Evolutionary conservation across 129 eudicot genomes (phyloP).

Genomic region (Smallanthus sonchifolius): DNA sequence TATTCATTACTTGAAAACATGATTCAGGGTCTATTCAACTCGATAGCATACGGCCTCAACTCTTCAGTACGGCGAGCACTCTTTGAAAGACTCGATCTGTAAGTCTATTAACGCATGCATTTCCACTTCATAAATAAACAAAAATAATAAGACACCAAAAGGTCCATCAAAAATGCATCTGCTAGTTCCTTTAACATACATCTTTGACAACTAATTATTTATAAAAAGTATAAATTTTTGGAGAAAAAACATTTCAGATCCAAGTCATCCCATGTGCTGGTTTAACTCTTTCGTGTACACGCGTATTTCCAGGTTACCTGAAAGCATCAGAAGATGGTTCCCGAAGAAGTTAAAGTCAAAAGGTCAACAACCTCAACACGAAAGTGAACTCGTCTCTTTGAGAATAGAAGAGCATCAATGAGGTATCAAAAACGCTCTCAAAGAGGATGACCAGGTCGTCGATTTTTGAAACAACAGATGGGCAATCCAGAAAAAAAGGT

Average conservation of each 20-base stretch:
- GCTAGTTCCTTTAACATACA: background rate
- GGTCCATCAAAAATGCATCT: background rate
- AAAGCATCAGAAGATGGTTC: constrained; percentile 63
- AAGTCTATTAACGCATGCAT: constrained; percentile 34
- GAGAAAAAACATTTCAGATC: background rate
- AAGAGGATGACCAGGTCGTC: background rate
- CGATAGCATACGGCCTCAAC: constrained; percentile 95
- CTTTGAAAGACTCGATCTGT: constrained; percentile 81
- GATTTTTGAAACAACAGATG: background rate
- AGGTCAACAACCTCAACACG: constrained; percentile 71
- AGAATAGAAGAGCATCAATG: constrained; percentile 46
- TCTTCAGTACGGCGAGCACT: constrained; percentile 83
- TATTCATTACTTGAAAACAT: background rate
- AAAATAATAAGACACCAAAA: background rate
- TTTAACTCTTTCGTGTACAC: background rate
- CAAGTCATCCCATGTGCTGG: background rate
- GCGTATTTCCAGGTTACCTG: constrained; percentile 61
- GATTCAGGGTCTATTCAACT: constrained; percentile 83
- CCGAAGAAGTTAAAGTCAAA: constrained; percentile 54
- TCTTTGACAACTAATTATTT: background rate
- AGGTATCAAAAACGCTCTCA: background rate
- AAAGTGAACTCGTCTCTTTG: constrained; percentile 74
- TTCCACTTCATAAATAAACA: background rate
- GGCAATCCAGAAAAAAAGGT: background rate
- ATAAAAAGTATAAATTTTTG: background rate